A percentile compares a stretch with the other conserved stretches of the same genome.
Evolutionary conservation across 345 rosid genomes (phyloP).

Genomic region (Firmiana major): DNA sequence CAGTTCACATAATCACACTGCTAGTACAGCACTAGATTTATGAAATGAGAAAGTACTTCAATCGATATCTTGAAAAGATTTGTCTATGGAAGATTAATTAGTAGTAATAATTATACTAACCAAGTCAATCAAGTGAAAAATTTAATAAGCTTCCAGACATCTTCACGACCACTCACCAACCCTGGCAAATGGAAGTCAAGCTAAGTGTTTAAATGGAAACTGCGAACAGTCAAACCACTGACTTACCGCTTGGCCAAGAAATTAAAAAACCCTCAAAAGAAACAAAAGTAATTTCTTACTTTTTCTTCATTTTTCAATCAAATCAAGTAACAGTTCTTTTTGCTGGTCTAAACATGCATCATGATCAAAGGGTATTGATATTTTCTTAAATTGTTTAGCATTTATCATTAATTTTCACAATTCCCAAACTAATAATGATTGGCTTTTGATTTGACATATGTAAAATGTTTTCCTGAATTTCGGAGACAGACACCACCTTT

Average conservation of each 20-base stretch:
- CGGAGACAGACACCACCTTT: neutral
- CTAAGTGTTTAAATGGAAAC: neutral
- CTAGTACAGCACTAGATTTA: neutral
- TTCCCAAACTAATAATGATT: neutral
- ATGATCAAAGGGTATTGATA: neutral
- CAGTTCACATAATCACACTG: neutral
- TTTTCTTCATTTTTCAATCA: neutral
- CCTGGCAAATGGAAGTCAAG: neutral
- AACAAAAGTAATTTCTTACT: neutral
- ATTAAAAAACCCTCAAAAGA: neutral
- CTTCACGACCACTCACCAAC: neutral
- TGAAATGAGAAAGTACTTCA: neutral
- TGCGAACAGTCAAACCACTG: neutral
- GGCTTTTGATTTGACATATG: neutral
- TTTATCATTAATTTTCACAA: neutral
- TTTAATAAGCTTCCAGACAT: no score
- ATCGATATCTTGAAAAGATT: neutral
- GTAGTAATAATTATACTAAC: neutral
- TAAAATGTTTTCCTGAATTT: neutral
- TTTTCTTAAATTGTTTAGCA: neutral
- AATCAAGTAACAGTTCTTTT: neutral
- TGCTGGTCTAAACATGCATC: neutral
- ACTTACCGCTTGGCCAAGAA: neutral
- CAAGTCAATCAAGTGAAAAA: neutral
- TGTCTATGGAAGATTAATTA: neutral